Conservation (phyloP, 805 yeast genomes). For the Isabelozyma gotoi region DNA sequence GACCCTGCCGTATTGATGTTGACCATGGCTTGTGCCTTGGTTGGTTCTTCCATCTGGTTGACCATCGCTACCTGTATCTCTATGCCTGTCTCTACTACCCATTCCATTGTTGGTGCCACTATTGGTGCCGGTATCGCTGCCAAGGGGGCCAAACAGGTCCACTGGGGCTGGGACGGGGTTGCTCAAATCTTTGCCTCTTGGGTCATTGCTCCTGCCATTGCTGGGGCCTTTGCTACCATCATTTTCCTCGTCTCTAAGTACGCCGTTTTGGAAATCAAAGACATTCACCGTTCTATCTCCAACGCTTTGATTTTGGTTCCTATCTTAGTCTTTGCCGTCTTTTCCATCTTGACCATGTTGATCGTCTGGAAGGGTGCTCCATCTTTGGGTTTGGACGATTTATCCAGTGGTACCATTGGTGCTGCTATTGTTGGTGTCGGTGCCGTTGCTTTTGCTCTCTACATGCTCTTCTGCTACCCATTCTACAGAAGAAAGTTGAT, state of each 20-base stretch:
- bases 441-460: conserved; percentile 51
- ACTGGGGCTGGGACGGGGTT: conserved; percentile 79
- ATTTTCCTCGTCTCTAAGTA: conserved; percentile 61
- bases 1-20: conserved; percentile 74
- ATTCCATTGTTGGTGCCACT: conserved; percentile 73
- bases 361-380: conserved; percentile 84
- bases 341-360: conserved; percentile 67
- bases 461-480: conserved; percentile 58
- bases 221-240: conserved; percentile 62
- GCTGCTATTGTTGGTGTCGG: conserved; percentile 69
- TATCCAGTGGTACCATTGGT: conserved; percentile 51
- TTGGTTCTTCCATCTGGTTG: conserved; percentile 73
- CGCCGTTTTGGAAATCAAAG: conserved; percentile 58
- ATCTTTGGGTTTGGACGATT: conserved; percentile 52
- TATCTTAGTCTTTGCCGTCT: conserved; percentile 56
- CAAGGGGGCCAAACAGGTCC: conserved; percentile 56
- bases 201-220: conserved; percentile 74
- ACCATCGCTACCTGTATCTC: conserved; percentile 65
- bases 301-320: conserved; percentile 62
- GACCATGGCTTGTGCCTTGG: conserved; percentile 71
- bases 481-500: conserved; percentile 60
- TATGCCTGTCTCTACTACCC: conserved; percentile 82
- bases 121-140: conserved; percentile 78
- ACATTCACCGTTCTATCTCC: conserved; percentile 41
- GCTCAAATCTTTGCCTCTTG: conserved; percentile 75